Base-by-base conservation (phyloP, 179 eudicot genomes). In the Camellia oleifera region DNA sequence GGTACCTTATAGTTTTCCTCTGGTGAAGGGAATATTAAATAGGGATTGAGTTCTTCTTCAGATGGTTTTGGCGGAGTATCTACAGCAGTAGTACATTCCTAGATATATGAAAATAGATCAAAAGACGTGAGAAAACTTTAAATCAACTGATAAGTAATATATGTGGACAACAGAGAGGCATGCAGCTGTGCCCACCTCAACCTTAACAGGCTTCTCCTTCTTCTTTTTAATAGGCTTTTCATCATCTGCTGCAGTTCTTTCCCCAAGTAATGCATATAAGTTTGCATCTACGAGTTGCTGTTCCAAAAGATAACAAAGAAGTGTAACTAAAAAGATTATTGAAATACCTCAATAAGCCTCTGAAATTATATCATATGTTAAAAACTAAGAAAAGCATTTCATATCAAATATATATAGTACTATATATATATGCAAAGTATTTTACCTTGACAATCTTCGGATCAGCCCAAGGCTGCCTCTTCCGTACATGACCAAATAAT, bases 381-480 rank as follows among this genome's bases (percentile, higher is more conserved):
- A 20, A 61, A 54, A 7, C 5, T 45, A 70, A 15, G 11, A 10
- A 69, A 57, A 57, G 61, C 61, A 57, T 57, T 14, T 6, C 61
- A 0, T 57, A 57, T 57, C 13, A 57, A 14, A 57, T 70, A 23
- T 4, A 61, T n/a, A 42, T 17, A 32, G 1, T 32, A 32, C 32
- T 32, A 32, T 32, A 32, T 32, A 40, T 32, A 53, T 58, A 54
- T 42, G 15, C 46, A 61, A 58, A 63, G 62, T 11, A 58, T 66
- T 32, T 32, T 78, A 95, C 99, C 98, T 95, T 94, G 50, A 92
- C 99, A 75, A 89, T 86, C 86, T 95, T 94, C 58, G 94, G 95
- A 87, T 95, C 97, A 0, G 99, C 95, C 99, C 99, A 95, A 15
- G 98, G 96, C 89, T 88, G 98, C 86, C 78, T 89, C 90, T 92